phyloP scores from a whole-genome alignment of 1,139 yeast genomes.

The Magnusiomyces paraingens region DNA sequence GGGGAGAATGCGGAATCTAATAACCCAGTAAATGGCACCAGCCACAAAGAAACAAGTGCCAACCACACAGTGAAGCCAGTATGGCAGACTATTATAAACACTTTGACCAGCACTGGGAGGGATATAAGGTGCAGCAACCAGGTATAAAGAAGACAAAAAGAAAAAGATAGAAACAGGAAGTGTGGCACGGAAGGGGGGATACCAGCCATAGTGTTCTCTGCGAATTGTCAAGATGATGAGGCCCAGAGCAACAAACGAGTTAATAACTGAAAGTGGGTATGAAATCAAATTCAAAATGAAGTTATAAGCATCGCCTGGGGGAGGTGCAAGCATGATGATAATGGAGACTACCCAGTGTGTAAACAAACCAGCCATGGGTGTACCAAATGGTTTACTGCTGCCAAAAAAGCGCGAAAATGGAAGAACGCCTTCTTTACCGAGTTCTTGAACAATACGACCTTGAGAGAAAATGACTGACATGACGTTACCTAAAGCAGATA shows the following conservation, averaged over 20 bases:
- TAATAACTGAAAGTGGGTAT: constrained; percentile 66
- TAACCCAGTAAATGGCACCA: constrained; percentile 66
- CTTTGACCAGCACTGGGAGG: constrained; percentile 55
- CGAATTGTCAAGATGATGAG: constrained; percentile 54
- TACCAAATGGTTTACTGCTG: constrained; percentile 48
- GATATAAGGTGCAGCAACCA: constrained; percentile 73
- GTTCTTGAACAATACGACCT: constrained; percentile 67
- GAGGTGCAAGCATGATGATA: constrained; percentile 55
- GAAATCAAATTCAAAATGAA: constrained; percentile 70
- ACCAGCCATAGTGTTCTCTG: constrained; percentile 51
- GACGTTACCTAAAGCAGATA: constrained; percentile 73
- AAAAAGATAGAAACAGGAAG: constrained; percentile 59
- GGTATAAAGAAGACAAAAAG: constrained; percentile 59
- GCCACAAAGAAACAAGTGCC: constrained; percentile 71
- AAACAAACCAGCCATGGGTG: constrained; percentile 48
- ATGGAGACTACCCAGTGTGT: constrained; percentile 50
- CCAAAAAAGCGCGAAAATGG: constrained; percentile 59
- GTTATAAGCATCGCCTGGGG: constrained; percentile 73
- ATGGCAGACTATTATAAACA: constrained; percentile 63
- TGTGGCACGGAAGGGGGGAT: constrained; percentile 67
- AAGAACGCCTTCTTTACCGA: constrained; percentile 64
- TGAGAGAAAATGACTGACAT: constrained; percentile 73
- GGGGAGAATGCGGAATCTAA: constrained; percentile 62
- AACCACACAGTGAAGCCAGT: constrained; percentile 76
- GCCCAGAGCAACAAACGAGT: constrained; percentile 67